These are phyloP conservation scores for Blastobotrys aristatus DNA, from an alignment of 1,139 yeast species.

Conservation along the genomic window DNA sequence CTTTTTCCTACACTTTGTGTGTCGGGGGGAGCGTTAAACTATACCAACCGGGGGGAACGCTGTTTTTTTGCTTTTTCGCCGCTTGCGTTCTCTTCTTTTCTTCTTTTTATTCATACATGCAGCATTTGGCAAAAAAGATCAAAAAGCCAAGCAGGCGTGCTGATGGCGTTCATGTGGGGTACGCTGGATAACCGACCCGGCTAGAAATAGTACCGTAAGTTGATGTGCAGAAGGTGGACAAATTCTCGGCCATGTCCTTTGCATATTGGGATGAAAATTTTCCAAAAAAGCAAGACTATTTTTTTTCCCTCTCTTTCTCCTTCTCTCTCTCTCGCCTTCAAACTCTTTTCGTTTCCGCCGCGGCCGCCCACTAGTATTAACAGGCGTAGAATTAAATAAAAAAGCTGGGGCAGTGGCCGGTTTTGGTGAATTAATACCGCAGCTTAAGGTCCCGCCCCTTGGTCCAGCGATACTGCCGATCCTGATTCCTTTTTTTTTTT, in stretches of 20 bases:
- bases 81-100: background rate
- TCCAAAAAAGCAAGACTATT: background rate
- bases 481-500: too few relatives aligned
- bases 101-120: background rate
- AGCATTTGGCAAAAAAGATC: background rate
- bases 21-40: background rate
- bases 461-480: too few relatives aligned
- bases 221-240: background rate
- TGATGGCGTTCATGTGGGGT: background rate
- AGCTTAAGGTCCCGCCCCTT: too few relatives aligned
- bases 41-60: background rate
- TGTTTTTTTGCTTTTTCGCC: background rate
- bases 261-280: background rate
- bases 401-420: too few relatives aligned
- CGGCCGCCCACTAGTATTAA: too few relatives aligned
- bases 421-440: too few relatives aligned
- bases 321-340: background rate
- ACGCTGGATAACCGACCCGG: background rate
- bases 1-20: background rate
- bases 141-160: too few relatives aligned
- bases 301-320: background rate
- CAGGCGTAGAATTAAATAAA: too few relatives aligned
- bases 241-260: conserved; percentile 6
- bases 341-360: too few relatives aligned
- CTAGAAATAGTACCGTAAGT: background rate